These are phyloP conservation scores for Boletus vermiculosoides DNA, from an alignment of 768 basidiomycete species.

Conservation along the genomic window DNA sequence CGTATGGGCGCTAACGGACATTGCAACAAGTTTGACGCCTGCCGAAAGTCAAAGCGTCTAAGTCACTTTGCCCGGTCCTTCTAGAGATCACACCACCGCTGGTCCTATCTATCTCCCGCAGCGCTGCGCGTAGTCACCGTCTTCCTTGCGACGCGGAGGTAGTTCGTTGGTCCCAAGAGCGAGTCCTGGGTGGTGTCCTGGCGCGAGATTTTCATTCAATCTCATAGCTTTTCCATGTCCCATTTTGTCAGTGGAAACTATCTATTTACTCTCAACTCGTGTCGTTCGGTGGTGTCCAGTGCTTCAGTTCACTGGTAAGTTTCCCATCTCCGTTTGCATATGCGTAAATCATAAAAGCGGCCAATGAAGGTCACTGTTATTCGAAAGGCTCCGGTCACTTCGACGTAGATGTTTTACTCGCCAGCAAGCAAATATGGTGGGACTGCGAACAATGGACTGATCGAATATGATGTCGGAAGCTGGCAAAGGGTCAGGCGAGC, in stretches of 20 bases:
- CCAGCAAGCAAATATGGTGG: too few species aligned
- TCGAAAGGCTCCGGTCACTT: background rate
- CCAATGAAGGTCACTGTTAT: background rate
- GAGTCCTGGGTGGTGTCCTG: slow-evolving; percentile 2
- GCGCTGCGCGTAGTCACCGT: too few species aligned
- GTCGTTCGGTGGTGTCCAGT: background rate
- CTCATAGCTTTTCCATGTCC: too few species aligned
- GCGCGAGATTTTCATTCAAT: slow-evolving; percentile 7
- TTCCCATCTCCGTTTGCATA: background rate
- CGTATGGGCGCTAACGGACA: too few species aligned
- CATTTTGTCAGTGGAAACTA: background rate
- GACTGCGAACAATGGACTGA: too few species aligned
- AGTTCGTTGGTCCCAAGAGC: background rate
- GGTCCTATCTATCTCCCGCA: background rate
- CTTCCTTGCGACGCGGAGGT: background rate
- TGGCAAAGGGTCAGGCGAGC: too few species aligned
- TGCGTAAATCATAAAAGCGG: background rate
- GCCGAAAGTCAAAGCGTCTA: too few species aligned
- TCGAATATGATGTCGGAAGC: too few species aligned
- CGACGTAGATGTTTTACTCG: too few species aligned
- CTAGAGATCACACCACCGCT: background rate
- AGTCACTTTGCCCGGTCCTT: background rate
- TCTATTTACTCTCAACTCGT: background rate
- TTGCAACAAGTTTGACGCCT: too few species aligned
- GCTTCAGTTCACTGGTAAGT: background rate